Evolutionary conservation across 192 early-diverging fungal species (phyloP), one percentile per base, ranked within the genome.

Genomic region (Mortierella claussenii): DNA sequence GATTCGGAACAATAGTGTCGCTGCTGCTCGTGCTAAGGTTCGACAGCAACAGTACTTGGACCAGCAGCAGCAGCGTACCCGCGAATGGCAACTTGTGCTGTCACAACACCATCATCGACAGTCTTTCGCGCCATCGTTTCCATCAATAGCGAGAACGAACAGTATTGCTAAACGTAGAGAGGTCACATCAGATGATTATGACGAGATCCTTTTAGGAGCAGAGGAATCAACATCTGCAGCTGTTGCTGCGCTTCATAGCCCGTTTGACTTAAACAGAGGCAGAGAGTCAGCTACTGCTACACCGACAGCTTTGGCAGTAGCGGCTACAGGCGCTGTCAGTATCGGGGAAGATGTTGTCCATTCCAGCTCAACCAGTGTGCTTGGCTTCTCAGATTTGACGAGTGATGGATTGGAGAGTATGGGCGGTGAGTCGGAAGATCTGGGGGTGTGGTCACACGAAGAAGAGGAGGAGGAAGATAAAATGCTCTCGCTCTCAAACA

Each of bases 361-460:
- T 3, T 43, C 53, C 1, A 61, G 68, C 26, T 31, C n/a, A n/a
- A n/a, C n/a, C n/a, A n/a, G n/a, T n/a, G n/a, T 55, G 21, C 44
- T 71, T 32, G 69, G 69, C 15, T 71, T 34, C 37, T 71, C 69
- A 1, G 69, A 71, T 44, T 36, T 71, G 46, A 64, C 60, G 17
- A 71, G 71, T 23, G 71, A 75, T 31, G 71, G 62, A 8, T 13
- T 75, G 21, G 71, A 61, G 37, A 75, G 71, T 36, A 17, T 60
- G 21, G 55, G 56, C 26, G n/a, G n/a, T n/a, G 71, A 60, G 21
- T 75, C 63, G 1, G 71, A 75, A 26, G 71, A 75, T 33, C 20
- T 66, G 55, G 62, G 62, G 2, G 71, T 75, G 1, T 75, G 71
- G 71, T 75, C 71, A 23, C 71, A 75, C 42, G 71, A 63, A 11